A percentile compares a stretch with the other conserved stretches of the same genome.
Conservation (phyloP, 768 basidiomycete species). For the Pulveroboletus sp. region DNA sequence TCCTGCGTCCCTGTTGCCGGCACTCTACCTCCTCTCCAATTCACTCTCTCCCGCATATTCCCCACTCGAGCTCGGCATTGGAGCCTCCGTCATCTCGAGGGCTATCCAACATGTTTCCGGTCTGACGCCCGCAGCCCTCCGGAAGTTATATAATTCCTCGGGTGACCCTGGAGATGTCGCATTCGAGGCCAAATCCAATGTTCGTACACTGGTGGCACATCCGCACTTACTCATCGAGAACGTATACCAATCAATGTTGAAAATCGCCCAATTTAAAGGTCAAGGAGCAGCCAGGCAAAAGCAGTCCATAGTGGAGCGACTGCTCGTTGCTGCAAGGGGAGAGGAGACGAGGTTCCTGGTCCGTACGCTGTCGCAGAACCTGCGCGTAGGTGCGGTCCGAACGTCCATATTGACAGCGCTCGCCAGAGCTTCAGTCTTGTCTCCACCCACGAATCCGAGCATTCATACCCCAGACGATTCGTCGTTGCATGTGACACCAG, state of each 20-base stretch:
- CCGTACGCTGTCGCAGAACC: constrained; percentile 66
- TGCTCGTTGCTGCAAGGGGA: constrained; percentile 80
- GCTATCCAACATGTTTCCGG: constrained; percentile 74
- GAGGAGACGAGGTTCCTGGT: constrained; percentile 86
- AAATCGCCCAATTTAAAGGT: constrained; percentile 67
- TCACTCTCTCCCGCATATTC: constrained; percentile 72
- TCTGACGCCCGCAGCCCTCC: constrained; percentile 52
- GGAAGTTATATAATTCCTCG: constrained; percentile 60
- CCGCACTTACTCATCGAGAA: constrained; percentile 57
- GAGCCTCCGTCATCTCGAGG: constrained; percentile 61
- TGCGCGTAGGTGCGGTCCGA: constrained; percentile 86
- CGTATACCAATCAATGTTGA: constrained; percentile 65
- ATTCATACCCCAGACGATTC: constrained; percentile 20
- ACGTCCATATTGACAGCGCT: constrained; percentile 77
- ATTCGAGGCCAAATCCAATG: constrained; percentile 71
- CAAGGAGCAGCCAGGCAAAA: constrained; percentile 73
- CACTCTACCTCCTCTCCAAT: constrained; percentile 80
- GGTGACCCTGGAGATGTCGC: constrained; percentile 92
- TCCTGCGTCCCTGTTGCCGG: constrained; percentile 65
- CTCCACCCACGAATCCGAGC: constrained; percentile 34
- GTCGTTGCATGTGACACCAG: constrained; percentile 26
- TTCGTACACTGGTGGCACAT: constrained; percentile 71
- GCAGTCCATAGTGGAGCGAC: constrained; percentile 71
- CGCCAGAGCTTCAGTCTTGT: constrained; percentile 72
- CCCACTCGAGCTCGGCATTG: constrained; percentile 66